These are phyloP conservation scores for Hordeum marinum DNA, from an alignment of 176 grass and related monocot genomes.

Conservation along the genomic window DNA sequence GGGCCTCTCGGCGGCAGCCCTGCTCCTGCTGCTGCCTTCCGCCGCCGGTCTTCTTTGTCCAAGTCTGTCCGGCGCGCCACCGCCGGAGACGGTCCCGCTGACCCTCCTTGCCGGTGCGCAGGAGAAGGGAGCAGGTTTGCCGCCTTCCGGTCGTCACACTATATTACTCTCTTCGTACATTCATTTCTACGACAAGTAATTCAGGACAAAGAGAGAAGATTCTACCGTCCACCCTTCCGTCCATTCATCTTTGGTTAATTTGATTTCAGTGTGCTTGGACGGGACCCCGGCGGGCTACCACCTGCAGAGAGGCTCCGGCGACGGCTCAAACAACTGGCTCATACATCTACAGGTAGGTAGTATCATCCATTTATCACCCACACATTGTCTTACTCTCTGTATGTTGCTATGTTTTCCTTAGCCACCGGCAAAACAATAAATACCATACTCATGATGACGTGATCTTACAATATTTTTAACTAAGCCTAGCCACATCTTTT, in stretches of 20 bases:
- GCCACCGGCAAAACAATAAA: background rate
- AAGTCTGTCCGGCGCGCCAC: background rate
- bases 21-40: background rate
- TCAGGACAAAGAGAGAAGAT: too few species aligned
- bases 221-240: too few species aligned
- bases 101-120: constrained; percentile 28
- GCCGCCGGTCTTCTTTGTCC: background rate
- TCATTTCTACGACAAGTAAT: too few species aligned
- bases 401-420: too few species aligned
- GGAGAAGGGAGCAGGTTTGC: constrained; percentile 43
- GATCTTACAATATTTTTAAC: too few species aligned
- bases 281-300: background rate
- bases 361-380: background rate
- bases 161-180: background rate
- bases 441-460: too few species aligned
- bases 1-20: background rate
- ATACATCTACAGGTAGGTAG: background rate
- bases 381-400: background rate
- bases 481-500: background rate
- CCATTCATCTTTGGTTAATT: too few species aligned
- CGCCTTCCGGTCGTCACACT: background rate
- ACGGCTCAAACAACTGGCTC: background rate
- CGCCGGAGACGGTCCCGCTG: constrained; percentile 24
- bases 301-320: background rate
- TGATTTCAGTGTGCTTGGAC: constrained; percentile 52